Conservation (phyloP, 2,329 filamentous ascomycete species). For the Alternaria triticimaculans region DNA sequence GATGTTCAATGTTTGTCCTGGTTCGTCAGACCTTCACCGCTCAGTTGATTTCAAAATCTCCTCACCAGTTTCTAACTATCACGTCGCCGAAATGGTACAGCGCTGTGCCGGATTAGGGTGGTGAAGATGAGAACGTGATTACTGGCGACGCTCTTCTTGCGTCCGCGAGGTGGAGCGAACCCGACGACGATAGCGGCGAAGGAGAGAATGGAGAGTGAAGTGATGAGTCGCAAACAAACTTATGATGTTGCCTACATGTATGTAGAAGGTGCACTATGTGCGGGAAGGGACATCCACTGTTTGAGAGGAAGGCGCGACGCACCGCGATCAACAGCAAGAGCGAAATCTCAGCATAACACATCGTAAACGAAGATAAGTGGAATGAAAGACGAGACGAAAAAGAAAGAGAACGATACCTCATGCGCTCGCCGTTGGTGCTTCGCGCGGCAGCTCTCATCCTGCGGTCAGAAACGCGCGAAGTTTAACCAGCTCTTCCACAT, state of each 20-base stretch:
- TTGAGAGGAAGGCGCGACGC: slow-evolving; percentile 10
- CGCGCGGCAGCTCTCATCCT: background rate
- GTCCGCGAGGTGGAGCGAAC: background rate
- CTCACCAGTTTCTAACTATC: background rate
- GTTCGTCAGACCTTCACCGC: background rate
- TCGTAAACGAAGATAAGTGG: accelerated
- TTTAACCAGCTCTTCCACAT: slow-evolving; percentile 61
- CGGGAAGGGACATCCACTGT: slow-evolving; percentile 15
- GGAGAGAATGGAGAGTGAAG: background rate
- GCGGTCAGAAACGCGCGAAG: slow-evolving; percentile 52
- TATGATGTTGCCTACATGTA: slow-evolving; percentile 9
- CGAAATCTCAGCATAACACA: background rate
- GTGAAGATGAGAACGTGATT: background rate
- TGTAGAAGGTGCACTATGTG: slow-evolving; percentile 18
- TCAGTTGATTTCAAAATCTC: background rate
- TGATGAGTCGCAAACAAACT: slow-evolving; percentile 4
- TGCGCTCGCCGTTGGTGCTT: background rate
- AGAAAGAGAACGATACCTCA: background rate
- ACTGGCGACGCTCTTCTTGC: background rate
- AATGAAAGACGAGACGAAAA: background rate
- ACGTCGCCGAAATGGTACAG: background rate
- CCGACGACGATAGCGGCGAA: background rate
- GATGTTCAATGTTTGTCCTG: background rate
- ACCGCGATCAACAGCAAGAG: background rate
- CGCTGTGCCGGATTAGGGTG: background rate